Evolutionary conservation across 495 filamentous ascomycete species (phyloP), one percentile per base, ranked within the genome.

Genomic region (Penicillium paxilli): DNA sequence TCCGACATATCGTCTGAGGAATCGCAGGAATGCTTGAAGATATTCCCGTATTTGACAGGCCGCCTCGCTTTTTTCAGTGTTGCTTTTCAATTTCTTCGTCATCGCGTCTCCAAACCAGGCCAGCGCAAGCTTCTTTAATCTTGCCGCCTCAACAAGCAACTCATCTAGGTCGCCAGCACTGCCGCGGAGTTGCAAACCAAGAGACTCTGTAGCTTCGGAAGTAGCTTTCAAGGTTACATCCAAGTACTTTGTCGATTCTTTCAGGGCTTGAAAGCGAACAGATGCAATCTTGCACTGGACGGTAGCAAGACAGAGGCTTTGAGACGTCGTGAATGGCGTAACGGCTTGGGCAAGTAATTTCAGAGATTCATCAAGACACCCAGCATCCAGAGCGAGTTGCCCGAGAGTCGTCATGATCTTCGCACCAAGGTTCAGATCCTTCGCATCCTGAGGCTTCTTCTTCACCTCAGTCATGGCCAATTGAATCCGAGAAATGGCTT

Each of bases 151-250:
- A 12, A 77, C 69, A 12, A 91, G 64, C 1, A 92, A 71, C 25
- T 89, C 86, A 57, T 91, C 87, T n/a, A 92, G 65, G 49, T 90
- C 87, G 10, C 65, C 62, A 4, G 76, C 65, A 12, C 82, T 85
- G 1, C 89, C 89, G 51, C 83, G 80, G 12, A 91, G 62, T 0
- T 82, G 75, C n/a, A 83, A 72, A 8, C 82, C 79, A 12, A 88
- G 51, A 0, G 86, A 77, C 41, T 74, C 67, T 4, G 69, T 67
- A 1, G 73, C 71, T 25, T 73, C 66, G 12, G 59, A 54, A 5
- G 69, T 53, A 16, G 69, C 68, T 17, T 62, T 52, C 12, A 70
- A 58, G 3, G 69, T 51, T 25, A 37, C 53, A 14, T 45, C 44
- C n/a, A 58, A 16, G 0, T 55, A 61, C 25, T 66, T 67, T 5